A percentile compares a stretch with the other conserved stretches of the same genome.
Evolutionary conservation across 352 stramenopile species (phyloP).

Genomic region (Phytopythium litorale): DNA sequence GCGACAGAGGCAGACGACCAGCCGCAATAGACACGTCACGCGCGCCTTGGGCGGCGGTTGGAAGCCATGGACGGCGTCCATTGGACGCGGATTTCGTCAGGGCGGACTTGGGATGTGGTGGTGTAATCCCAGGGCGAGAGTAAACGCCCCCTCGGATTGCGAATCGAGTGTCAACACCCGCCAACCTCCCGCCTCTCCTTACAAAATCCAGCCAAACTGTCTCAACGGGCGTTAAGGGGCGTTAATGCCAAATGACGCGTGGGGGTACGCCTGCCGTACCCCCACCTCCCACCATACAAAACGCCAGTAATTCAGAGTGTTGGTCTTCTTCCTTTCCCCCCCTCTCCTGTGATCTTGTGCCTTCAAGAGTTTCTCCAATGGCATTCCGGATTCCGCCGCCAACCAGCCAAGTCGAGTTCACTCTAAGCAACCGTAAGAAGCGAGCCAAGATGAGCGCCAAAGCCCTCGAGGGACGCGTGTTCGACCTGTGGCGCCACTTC

Average conservation of each 20-base stretch:
- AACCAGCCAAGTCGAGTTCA: not conserved
- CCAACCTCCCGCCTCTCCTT: not conserved
- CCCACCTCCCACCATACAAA: not conserved
- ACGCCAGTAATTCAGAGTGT: not conserved
- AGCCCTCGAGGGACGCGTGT: slow-evolving; percentile 32
- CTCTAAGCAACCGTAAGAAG: not conserved
- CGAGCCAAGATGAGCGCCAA: slow-evolving; percentile 7
- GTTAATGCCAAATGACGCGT: not conserved
- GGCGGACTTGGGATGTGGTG: not conserved
- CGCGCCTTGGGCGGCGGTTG: not conserved
- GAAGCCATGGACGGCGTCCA: no score
- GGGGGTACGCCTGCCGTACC: not conserved
- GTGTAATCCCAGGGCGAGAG: not conserved
- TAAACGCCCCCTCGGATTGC: not conserved
- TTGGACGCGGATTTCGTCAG: not conserved
- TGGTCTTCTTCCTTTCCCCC: not conserved
- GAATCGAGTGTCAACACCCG: not conserved
- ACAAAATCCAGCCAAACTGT: not conserved
- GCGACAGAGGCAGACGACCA: not conserved
- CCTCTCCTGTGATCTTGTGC: not conserved
- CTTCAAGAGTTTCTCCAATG: not conserved
- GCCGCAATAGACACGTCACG: not conserved
- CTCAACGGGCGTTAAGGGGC: slow-evolving; percentile 1
- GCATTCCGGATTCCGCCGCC: slow-evolving; percentile 5
- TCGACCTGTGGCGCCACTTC: slow-evolving; percentile 32